Evolutionary conservation across 2,329 filamentous ascomycete species (phyloP), one percentile per base, ranked within the genome.

Genomic region (Furcasterigmium sp.): DNA sequence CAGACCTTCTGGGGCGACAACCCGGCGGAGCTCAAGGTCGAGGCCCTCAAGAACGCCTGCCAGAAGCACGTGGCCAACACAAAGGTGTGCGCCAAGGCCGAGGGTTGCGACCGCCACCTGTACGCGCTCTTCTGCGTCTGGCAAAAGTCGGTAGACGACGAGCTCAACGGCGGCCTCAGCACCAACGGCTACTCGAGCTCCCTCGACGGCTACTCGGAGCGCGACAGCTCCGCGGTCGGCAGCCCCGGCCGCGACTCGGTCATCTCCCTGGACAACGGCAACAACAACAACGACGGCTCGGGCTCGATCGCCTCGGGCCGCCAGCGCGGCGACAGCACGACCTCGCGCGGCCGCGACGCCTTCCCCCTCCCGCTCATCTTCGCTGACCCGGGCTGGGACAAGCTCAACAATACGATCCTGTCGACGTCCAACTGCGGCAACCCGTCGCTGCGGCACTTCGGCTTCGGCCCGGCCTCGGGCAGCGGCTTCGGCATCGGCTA

Each of bases 401-500:
- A 87, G 60, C 79, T 96, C 51, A 97, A 97, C 70, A 94, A 80
- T 50, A 97, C 91, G 8, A 88, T 97, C 51, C 72, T 98, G 30
- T 95, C 88, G 7, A 97, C 93, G 0, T 96, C 91, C n/a, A 98
- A 98, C 72, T 98, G 93, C 64, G 93, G 93, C 46, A 98, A 97
- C 64, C 93, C 93, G 0, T 89, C 85, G 0, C 80, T 98, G 15
- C 83, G 93, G 2, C 91, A 97, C 56, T 98, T 98, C 56, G 93
- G 93, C 4, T 98, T 98, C 60, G 93, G 93, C 0, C 93, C 93
- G 2, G 95, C 91, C 0, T 91, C 87, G 1, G 91, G 84, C 3
- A 90, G 96, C 52, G 93, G 93, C 0, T 97, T 97, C 58, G 93
- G 93, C 23, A 96, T 98, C 44, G 93, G 93, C 3, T 98, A 98